Conservation (phyloP, 2,329 filamentous ascomycete genomes). For the Plectosphaerella sp. region DNA sequence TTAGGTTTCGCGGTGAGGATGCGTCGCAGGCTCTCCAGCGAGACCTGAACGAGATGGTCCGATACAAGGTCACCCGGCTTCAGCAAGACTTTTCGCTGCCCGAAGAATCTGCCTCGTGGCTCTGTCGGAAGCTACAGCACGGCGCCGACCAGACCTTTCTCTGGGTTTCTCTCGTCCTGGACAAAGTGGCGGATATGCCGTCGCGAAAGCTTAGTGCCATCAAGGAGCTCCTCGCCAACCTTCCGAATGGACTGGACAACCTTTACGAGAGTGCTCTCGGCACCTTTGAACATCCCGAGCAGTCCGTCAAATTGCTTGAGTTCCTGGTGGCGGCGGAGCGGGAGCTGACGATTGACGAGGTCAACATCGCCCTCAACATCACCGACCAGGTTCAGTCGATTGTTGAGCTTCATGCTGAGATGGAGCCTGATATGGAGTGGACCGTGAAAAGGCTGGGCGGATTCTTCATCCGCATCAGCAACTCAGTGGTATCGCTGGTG, state of each 20-base stretch:
- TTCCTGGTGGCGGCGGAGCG: not conserved
- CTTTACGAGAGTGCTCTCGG: constrained; percentile 3
- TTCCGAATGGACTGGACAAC: not conserved
- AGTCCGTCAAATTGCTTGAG: not conserved
- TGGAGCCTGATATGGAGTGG: constrained; percentile 1
- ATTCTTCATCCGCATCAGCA: constrained; percentile 5
- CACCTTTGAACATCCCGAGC: not conserved
- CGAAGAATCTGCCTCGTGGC: accelerated
- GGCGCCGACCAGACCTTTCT: constrained; percentile 1
- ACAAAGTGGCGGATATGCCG: not conserved
- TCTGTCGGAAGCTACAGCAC: no score
- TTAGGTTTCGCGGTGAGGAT: constrained; percentile 6
- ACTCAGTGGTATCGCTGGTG: constrained; percentile 1
- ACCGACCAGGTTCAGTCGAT: not conserved
- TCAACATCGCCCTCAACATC: constrained; percentile 4
- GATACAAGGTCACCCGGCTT: not conserved
- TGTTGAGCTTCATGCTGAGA: not conserved
- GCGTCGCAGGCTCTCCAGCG: not conserved
- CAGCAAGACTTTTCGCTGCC: not conserved
- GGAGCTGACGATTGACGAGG: not conserved
- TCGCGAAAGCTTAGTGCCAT: constrained; percentile 4
- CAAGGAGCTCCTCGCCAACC: not conserved
- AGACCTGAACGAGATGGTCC: not conserved
- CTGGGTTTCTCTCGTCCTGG: constrained; percentile 5
- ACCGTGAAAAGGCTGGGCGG: constrained; percentile 4